Base-by-base conservation (phyloP, 352 stramenopile genomes). In the Globisporangium heterothallicum region DNA sequence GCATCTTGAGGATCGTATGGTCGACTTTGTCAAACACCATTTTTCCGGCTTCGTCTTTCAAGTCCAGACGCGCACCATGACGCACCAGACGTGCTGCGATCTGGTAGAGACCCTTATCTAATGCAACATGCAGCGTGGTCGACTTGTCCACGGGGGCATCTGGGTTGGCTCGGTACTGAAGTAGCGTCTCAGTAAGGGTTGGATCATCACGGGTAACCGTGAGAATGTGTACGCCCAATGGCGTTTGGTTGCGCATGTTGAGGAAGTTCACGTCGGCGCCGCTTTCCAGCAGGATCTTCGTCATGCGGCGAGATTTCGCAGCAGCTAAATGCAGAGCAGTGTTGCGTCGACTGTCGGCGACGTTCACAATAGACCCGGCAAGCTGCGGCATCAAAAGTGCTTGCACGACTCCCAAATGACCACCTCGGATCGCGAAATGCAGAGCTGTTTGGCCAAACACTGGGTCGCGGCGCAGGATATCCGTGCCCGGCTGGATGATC, bases 21-120 rank as follows among this genome's bases (percentile, higher is more conserved):
- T 78, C 65, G 43, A 84, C 71, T 50, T 86, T 86, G 53, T 86
- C 75, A 47, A 86, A 86, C 4, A 86, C 75, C 24, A 66, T 84
- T 54, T 77, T 75, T 27, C 70, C 73, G 1, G 63, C 57, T 35
- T 84, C 73, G 49, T 86, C 75, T 47, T 84, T 84, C 7, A 73
- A 42, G 44, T 86, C 74, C 1, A 86, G 53, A 4, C 74, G 62
- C 16, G 73, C 75, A 19, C 73, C 73, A 27, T 82, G 62, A 35
- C 73, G 73, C 45, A 86, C 73, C 2, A 86, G 68, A 0, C 71
- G 67, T 21, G 53, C 63, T 3, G 75, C 75, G 26, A 86, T 68
- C 52, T 84, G 67, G 30, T 73, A 43, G 18, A 86, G 52, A 0
- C 61, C 59, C 49, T 82, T 84, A 46, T 86, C 75, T 42, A 86